Conservation (phyloP, 176 grass and related monocot genomes). For the Phoenix dactylifera region DNA sequence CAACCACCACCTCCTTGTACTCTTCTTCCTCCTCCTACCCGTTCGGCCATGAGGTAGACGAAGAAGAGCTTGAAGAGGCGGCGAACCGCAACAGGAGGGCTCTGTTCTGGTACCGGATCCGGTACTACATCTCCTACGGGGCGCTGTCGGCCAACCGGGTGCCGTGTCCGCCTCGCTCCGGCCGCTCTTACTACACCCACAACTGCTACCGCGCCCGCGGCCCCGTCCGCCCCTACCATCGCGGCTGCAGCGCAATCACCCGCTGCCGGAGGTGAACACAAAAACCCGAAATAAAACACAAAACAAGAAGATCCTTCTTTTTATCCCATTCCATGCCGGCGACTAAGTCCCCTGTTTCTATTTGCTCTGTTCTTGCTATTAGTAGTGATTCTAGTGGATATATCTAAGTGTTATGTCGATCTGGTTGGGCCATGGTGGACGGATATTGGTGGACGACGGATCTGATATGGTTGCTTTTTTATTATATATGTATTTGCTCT, state of each 20-base stretch:
- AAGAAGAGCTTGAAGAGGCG: neutral
- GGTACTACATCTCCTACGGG: conserved; percentile 27
- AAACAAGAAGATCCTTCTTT: too few relatives aligned
- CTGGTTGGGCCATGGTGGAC: too few relatives aligned
- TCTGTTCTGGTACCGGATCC: conserved; percentile 8
- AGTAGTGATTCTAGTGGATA: too few relatives aligned
- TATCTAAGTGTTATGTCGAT: too few relatives aligned
- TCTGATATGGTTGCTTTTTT: too few relatives aligned
- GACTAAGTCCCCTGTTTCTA: too few relatives aligned
- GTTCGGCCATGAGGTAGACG: neutral
- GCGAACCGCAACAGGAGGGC: neutral
- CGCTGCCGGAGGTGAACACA: conserved; percentile 23
- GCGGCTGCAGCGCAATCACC: conserved; percentile 8
- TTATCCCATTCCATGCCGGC: too few relatives aligned
- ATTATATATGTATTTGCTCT: too few relatives aligned
- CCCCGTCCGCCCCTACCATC: conserved; percentile 20
- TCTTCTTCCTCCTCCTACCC: conserved; percentile 9
- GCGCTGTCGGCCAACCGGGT: conserved; percentile 26
- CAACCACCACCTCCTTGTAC: neutral
- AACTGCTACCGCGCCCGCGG: conserved; percentile 22
- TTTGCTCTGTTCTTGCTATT: too few relatives aligned
- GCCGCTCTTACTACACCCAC: conserved; percentile 30
- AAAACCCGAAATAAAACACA: too few relatives aligned
- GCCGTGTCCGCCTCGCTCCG: conserved; percentile 24
- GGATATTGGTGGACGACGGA: too few relatives aligned